Conservation (phyloP, 176 grass and related monocot species). For the Aegilops tauschii region DNA sequence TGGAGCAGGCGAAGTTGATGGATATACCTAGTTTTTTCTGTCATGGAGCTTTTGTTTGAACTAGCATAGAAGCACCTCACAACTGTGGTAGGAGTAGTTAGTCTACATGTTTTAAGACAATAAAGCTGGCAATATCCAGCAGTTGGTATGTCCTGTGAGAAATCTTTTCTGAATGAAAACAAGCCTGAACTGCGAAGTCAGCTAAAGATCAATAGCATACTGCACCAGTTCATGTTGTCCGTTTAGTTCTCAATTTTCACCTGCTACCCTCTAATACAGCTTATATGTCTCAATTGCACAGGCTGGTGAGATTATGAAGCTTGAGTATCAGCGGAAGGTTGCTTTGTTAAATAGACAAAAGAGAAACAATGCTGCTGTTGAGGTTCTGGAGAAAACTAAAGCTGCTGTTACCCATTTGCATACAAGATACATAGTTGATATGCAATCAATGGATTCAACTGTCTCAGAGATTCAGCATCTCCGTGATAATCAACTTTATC, state of each 20-base stretch:
- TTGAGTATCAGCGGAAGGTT: conserved; percentile 97
- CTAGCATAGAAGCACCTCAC: not conserved
- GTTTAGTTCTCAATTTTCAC: not conserved
- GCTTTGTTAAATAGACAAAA: conserved; percentile 95
- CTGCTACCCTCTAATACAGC: conserved; percentile 12
- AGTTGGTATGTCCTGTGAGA: not conserved
- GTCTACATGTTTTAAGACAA: not conserved
- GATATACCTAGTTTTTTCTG: not conserved
- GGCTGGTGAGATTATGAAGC: conserved; percentile 94
- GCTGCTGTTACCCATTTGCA: conserved; percentile 96
- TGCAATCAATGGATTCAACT: conserved; percentile 99
- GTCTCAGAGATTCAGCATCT: conserved; percentile 93
- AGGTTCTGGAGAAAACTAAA: conserved; percentile 94
- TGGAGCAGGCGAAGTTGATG: not conserved
- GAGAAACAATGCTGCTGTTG: conserved; percentile 63
- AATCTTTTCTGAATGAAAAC: not conserved
- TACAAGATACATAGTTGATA: conserved; percentile 92
- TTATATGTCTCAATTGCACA: conserved; percentile 37
- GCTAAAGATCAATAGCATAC: conserved; percentile 8
- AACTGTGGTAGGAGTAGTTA: not conserved
- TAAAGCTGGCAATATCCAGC: not conserved
- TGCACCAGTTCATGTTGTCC: not conserved
- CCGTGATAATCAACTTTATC: conserved; percentile 85
- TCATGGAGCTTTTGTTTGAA: not conserved
- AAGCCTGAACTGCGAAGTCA: not conserved